Percentiles rank a stretch among this genome's conserved stretches.
phyloP scores from a whole-genome alignment of 441 rosid species.

The Rhodomyrtus psidioides region DNA sequence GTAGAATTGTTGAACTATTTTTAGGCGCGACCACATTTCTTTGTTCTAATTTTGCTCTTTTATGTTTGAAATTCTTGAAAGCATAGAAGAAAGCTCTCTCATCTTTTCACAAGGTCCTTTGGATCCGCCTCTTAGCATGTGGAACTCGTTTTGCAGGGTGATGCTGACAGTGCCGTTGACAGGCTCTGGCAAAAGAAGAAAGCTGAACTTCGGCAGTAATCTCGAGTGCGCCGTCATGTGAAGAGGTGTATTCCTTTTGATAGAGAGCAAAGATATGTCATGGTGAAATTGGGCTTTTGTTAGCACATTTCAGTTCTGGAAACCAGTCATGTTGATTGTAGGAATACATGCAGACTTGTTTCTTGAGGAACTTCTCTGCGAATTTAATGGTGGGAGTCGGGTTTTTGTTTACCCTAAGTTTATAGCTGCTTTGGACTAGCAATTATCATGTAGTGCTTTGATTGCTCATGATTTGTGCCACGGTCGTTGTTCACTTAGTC shows the following conservation, averaged over 20 bases:
- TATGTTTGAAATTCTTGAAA: background rate
- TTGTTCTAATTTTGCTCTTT: background rate
- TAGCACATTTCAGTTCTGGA: background rate
- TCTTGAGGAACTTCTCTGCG: background rate
- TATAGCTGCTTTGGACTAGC: background rate
- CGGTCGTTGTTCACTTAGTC: background rate
- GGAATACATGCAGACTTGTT: background rate
- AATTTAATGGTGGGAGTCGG: background rate
- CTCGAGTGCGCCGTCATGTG: background rate
- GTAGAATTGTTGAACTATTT: background rate
- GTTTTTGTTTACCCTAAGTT: background rate
- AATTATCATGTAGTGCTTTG: background rate
- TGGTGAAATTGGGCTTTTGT: background rate
- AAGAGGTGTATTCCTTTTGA: background rate
- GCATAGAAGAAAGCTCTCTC: background rate
- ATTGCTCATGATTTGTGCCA: background rate
- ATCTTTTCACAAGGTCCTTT: background rate
- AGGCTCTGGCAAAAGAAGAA: constrained; percentile 91
- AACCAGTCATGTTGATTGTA: background rate
- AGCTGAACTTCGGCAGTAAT: constrained; percentile 45
- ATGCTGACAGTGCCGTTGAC: constrained; percentile 82
- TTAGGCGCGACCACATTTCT: background rate
- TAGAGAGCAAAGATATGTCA: background rate
- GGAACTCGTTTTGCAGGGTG: constrained; percentile 48
- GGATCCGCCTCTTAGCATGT: background rate